phyloP scores from a whole-genome alignment of 257 asterid genomes.

The Cruciata laevipes region DNA sequence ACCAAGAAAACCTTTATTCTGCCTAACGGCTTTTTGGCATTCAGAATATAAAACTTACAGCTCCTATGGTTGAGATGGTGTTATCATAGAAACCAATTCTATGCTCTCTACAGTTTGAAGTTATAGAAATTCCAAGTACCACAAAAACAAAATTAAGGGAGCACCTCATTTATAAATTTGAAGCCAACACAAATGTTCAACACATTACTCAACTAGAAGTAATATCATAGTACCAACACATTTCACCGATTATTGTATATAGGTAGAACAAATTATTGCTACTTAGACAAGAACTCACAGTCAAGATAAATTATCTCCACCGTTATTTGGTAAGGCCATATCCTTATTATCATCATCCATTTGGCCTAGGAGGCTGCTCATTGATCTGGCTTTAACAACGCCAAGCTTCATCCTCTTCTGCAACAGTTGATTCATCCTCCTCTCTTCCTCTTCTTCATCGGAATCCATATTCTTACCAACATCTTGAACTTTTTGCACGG shows the following conservation, averaged over 20 bases:
- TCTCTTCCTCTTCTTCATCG: neutral
- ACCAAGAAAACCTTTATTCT: too few species aligned
- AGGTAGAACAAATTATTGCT: neutral
- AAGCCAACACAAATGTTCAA: too few species aligned
- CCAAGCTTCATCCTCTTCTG: conserved; percentile 51
- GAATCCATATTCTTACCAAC: neutral
- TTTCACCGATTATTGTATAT: neutral
- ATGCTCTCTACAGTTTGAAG: too few species aligned
- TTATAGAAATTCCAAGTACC: too few species aligned
- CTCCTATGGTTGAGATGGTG: too few species aligned
- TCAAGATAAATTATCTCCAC: neutral
- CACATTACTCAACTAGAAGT: too few species aligned
- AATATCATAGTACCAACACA: neutral
- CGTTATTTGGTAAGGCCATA: neutral
- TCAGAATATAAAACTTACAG: too few species aligned
- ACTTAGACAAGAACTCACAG: neutral
- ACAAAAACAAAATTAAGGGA: too few species aligned
- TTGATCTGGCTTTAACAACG: conserved; percentile 60
- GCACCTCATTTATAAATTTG: too few species aligned
- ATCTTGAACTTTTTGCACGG: neutral
- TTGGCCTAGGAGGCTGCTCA: conserved; percentile 55
- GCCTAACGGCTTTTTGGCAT: too few species aligned
- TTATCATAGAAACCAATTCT: too few species aligned
- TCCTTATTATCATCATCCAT: conserved; percentile 7
- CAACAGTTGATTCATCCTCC: neutral